Conservation (phyloP, 2,329 filamentous ascomycete species). For the Calonectria multiphialidica region DNA sequence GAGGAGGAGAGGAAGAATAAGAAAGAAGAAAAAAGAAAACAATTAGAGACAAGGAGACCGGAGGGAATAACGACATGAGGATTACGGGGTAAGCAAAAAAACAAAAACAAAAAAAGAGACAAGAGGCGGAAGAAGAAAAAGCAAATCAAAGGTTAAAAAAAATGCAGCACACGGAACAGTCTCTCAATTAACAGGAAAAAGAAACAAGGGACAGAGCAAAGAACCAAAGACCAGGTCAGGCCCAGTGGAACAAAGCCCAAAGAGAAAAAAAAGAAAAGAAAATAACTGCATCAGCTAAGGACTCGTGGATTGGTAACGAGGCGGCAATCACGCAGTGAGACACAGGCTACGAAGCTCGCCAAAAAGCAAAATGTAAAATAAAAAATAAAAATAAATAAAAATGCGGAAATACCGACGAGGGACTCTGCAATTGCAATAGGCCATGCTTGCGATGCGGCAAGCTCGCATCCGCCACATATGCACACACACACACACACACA, state of each 20-base stretch:
- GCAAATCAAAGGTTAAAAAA: not conserved
- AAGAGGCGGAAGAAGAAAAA: not conserved
- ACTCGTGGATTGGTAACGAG: not conserved
- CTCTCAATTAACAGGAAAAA: not conserved
- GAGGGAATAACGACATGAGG: not conserved
- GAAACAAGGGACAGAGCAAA: slow-evolving; percentile 1
- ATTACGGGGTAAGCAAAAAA: not conserved
- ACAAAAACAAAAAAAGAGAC: not conserved
- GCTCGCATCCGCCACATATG: not conserved
- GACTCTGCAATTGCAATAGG: no score
- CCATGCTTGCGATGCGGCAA: not conserved
- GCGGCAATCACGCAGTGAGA: not conserved
- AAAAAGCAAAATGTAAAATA: not conserved
- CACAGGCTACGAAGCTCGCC: not conserved
- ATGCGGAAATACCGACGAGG: no score
- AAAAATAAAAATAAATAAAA: no score
- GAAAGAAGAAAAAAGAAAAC: not conserved
- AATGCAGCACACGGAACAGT: not conserved
- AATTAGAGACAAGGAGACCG: not conserved
- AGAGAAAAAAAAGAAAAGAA: not conserved
- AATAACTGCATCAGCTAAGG: not conserved
- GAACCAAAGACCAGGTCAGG: no score
- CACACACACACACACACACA: no score
- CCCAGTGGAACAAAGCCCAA: not conserved
- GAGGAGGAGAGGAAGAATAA: not conserved